These are phyloP conservation scores for Candida berthetii DNA, from an alignment of 805 yeast genomes.

Conservation along the genomic window DNA sequence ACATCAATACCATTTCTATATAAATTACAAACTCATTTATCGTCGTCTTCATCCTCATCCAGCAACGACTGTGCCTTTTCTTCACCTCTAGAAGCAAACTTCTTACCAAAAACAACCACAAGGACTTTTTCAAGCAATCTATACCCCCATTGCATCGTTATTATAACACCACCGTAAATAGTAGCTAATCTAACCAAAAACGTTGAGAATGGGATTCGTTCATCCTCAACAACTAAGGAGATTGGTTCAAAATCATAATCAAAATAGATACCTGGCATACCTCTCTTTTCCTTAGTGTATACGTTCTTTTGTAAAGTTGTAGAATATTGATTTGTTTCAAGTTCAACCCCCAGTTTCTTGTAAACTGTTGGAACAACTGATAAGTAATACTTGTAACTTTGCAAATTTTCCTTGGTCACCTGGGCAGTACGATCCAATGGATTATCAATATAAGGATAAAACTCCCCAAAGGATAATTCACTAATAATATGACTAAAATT, in stretches of 20 bases:
- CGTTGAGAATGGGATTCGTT: constrained; percentile 68
- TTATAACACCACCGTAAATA: constrained; percentile 74
- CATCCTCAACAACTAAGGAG: constrained; percentile 60
- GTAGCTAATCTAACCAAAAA: constrained; percentile 77
- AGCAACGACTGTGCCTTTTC: constrained; percentile 13
- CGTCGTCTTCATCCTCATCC: constrained; percentile 8
- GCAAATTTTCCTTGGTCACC: constrained; percentile 39
- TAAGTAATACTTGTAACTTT: constrained; percentile 57
- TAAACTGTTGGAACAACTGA: constrained; percentile 82
- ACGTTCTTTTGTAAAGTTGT: constrained; percentile 43
- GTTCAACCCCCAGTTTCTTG: constrained; percentile 57
- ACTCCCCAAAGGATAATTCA: constrained; percentile 88
- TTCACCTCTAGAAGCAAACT: constrained; percentile 25
- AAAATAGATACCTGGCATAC: constrained; percentile 74
- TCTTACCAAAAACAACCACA: constrained; percentile 50
- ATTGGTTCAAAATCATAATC: constrained; percentile 88
- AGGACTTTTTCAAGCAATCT: constrained; percentile 50
- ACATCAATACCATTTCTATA: too few species aligned
- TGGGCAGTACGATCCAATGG: constrained; percentile 81
- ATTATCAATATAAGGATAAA: constrained; percentile 78
- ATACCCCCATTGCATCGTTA: constrained; percentile 62
- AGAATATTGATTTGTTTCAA: constrained; percentile 86
- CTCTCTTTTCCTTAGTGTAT: constrained; percentile 12
- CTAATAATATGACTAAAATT: constrained; percentile 81
- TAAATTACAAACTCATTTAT: too few species aligned